Evolutionary conservation across 148 eudicot genomes (phyloP).

Genomic region (Dianthus caryophyllus): DNA sequence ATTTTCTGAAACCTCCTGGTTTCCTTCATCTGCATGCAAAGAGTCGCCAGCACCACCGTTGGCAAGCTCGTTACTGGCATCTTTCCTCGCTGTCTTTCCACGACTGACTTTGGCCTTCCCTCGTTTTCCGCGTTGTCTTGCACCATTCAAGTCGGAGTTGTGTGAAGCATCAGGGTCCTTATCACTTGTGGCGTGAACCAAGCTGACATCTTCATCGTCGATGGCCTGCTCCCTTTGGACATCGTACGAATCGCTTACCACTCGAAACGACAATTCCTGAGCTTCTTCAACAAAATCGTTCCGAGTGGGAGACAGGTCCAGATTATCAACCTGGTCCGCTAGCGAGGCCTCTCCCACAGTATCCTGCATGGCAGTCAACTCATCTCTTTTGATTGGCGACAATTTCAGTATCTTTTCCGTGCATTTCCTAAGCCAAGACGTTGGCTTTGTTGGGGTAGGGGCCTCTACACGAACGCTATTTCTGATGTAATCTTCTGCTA

Average conservation of each 20-base stretch:
- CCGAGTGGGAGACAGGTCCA: constrained; percentile 32
- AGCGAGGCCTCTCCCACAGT: constrained; percentile 25
- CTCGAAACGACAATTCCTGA: constrained; percentile 36
- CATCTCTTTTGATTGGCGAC: constrained; percentile 69
- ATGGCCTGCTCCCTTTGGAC: constrained; percentile 35
- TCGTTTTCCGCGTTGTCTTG: constrained; percentile 35
- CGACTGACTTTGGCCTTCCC: constrained; percentile 32
- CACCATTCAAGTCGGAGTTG: constrained; percentile 38
- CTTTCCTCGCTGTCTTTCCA: constrained; percentile 44
- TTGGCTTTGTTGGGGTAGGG: constrained; percentile 52
- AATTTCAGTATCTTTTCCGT: constrained; percentile 62
- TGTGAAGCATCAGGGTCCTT: constrained; percentile 46
- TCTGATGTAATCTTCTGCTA: constrained; percentile 59
- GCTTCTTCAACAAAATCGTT: constrained; percentile 39
- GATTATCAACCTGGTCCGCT: constrained; percentile 24
- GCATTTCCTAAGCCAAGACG: constrained; percentile 85
- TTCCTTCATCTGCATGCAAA: constrained; percentile 38
- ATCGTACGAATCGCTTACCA: constrained; percentile 47
- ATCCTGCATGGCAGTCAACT: constrained; percentile 32
- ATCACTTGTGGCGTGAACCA: constrained; percentile 29
- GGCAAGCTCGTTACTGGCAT: constrained; percentile 38
- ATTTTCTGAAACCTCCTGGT: constrained; percentile 40
- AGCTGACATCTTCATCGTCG: constrained; percentile 35
- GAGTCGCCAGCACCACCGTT: constrained; percentile 57
- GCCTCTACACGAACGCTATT: constrained; percentile 37